These are phyloP conservation scores for Tricladium varicosporioides DNA, from an alignment of 2,329 filamentous ascomycete genomes.

Conservation along the genomic window DNA sequence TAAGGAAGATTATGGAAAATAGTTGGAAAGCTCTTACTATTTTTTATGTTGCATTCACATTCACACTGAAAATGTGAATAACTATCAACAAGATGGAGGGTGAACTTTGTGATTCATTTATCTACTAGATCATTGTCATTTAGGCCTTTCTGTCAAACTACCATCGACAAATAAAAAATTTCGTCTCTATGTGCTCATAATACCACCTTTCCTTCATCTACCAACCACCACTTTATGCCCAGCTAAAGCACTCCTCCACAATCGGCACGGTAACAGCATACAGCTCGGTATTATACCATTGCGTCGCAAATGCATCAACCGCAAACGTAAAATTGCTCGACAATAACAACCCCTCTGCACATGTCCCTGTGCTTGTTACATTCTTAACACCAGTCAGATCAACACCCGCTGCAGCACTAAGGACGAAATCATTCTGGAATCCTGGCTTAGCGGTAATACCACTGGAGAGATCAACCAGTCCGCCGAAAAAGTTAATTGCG, in stretches of 20 bases:
- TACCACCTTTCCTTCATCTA: too few species aligned
- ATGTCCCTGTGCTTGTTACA: constrained; percentile 21
- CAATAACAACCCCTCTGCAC: constrained; percentile 27
- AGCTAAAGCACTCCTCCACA: constrained; percentile 30
- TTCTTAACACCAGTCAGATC: constrained; percentile 22
- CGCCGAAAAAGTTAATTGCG: constrained; percentile 36
- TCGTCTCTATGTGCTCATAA: too few species aligned
- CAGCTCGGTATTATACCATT: constrained; percentile 26
- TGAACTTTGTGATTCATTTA: too few species aligned
- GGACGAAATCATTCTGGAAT: constrained; percentile 38
- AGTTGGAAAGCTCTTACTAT: too few species aligned
- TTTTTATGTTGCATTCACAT: too few species aligned
- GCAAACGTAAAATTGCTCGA: constrained; percentile 31
- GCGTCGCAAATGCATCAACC: constrained; percentile 31
- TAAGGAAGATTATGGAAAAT: too few species aligned
- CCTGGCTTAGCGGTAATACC: constrained; percentile 38
- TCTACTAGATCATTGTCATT: too few species aligned
- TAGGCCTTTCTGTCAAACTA: too few species aligned
- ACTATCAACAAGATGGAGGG: too few species aligned
- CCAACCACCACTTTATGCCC: not conserved
- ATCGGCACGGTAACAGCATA: constrained; percentile 30
- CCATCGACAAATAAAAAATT: too few species aligned
- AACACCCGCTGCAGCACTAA: constrained; percentile 29
- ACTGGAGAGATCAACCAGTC: constrained; percentile 38
- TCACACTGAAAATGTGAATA: too few species aligned